Evolutionary conservation across 306 rosid genomes (phyloP), one percentile per base, ranked within the genome.

Genomic region (Rubus parviflorus): DNA sequence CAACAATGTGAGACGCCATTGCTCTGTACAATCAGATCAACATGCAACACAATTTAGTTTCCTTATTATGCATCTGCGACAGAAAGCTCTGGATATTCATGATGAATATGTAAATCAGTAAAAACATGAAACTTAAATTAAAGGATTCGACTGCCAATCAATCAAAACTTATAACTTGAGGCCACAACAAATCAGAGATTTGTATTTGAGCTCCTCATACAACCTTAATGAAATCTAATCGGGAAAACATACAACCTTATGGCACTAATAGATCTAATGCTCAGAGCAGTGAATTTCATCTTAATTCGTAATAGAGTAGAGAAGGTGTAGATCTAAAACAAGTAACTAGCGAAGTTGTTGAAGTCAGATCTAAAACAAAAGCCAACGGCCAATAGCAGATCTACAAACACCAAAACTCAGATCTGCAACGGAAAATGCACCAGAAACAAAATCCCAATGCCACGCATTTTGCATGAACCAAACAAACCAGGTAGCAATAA

Each of bases 1-100:
- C 98, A 76, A 91, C 94, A 75, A 93, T 88, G 77, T 93, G 98
- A 9, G 98, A 93, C 40, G 90, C 98, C 98, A 93, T 93, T 72
- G 17, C 79, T 85, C 90, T 90, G 89, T 40, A 61, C 0, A 51
- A 70, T 63, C 57, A 68, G 43, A 45, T 77, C 83, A 81, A 70
- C 35, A 51, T 41, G 30, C 71, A 79, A 61, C 64, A 68, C 74
- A 80, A 45, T 38, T 80, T 61, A 75, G 45, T 19, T 25, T 1
- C 75, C 25, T 19, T 48, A 68, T 30, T 10, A 22, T 41, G 23
- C 73, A 23, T 58, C 64, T 9, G 30, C 20, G 37, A 58, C 14
- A 45, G 4, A 46, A 23, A 23, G n/a, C 56, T 12, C 42, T 2
- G 11, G 11, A 16, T 30, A 15, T 48, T 52, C 58, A 70, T 16